These are phyloP conservation scores for Candida sithepensis DNA, from an alignment of 805 yeast species.

Conservation along the genomic window DNA sequence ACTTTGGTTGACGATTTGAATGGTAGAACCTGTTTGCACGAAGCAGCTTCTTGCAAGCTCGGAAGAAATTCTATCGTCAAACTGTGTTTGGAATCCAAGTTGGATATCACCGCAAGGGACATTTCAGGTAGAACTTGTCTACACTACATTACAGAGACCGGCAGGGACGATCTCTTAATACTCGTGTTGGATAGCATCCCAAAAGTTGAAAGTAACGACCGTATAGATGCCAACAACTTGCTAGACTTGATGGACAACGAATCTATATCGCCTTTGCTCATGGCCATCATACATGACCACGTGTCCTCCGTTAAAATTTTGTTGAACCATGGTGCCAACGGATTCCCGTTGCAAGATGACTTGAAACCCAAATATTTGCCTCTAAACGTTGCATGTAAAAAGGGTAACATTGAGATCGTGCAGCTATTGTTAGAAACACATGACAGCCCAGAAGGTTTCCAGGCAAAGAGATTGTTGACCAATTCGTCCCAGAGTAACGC, in stretches of 20 bases:
- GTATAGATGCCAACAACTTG: background rate
- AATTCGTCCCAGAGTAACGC: constrained; percentile 63
- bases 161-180: constrained; percentile 41
- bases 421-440: constrained; percentile 48
- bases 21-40: constrained; percentile 74
- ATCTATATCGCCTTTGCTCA: constrained; percentile 76
- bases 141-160: constrained; percentile 76
- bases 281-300: constrained; percentile 71
- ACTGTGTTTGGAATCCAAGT: constrained; percentile 22
- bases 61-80: constrained; percentile 25
- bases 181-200: constrained; percentile 32
- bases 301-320: constrained; percentile 50
- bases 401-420: constrained; percentile 71
- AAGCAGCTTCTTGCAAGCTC: constrained; percentile 38
- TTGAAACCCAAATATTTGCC: constrained; percentile 65
- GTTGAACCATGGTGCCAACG: constrained; percentile 45
- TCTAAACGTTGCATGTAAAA: constrained; percentile 82
- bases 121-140: constrained; percentile 76
- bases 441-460: constrained; percentile 27
- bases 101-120: constrained; percentile 43
- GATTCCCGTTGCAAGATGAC: constrained; percentile 45
- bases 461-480: constrained; percentile 27
- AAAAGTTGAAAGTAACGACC: constrained; percentile 12
- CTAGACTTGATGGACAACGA: constrained; percentile 61
- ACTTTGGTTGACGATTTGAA: constrained; percentile 66